Evolutionary conservation across 2,329 filamentous ascomycete species (phyloP), one percentile per base, ranked within the genome.

Genomic region (Aureobasidium sp.): DNA sequence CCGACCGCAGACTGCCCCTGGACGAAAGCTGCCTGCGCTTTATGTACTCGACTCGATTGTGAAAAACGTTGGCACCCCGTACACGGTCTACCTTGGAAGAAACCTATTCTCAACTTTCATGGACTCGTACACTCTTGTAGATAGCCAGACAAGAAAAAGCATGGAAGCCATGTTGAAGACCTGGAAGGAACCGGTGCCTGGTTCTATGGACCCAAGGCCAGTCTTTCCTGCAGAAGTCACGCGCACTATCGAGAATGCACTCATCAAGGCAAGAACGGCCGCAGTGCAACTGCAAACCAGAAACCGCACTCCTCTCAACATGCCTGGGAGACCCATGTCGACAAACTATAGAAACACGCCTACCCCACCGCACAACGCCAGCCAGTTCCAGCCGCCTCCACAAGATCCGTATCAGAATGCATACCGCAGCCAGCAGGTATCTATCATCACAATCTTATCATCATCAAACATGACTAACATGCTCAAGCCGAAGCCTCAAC

Each of bases 41-140:
- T 99, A 97, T 77, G 90, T 99, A 67, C 87, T 99, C 71, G 94
- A 99, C 77, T 97, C 93, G 17, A 93, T 99, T 65, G 92, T 96
- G 72, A 99, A 99, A 77, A 97, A 99, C 79, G 91, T 99, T 65
- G 94, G 94, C 64, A 97, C 93, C 0, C 94, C 94, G 8, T 99
- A 99, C 76, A 97, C 93, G 0, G 82, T 97, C 14, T 97, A 96
- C 74, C 89, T 99, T 67, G 91, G 92, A 58, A 87, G 90, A 44
- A 93, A 93, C 71, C 84, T 99, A 42, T 97, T 93, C 76, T 85
- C 87, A 68, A 97, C 91, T 5, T 99, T 96, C 73, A 97, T 97
- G 91, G 90, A 95, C 70, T 90, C 94, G 41, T 99, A 97, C 73
- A 89, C 89, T 3, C 84, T 95, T 64, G 92, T 97, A 65, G 91